phyloP scores from a whole-genome alignment of 1,284 basidiomycete species.

The Cystobasidiaceae sp. region DNA sequence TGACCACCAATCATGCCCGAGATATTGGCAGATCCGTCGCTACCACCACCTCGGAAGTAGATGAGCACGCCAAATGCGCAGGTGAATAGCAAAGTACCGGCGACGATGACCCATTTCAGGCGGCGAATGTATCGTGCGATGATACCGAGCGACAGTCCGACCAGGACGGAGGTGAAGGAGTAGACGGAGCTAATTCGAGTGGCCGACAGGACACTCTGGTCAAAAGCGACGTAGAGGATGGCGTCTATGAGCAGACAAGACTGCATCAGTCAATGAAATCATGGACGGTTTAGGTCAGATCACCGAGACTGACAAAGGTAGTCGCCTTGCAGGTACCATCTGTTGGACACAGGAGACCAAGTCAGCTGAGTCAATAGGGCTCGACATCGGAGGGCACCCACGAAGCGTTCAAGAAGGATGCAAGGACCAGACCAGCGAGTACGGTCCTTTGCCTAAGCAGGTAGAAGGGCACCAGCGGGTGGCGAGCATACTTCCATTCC shows the following conservation, averaged over 20 bases:
- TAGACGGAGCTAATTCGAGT: conserved; percentile 49
- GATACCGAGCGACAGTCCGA: conserved; percentile 46
- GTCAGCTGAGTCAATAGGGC: not conserved
- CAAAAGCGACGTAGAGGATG: conserved; percentile 48
- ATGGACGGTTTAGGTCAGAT: not conserved
- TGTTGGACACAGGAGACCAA: not conserved
- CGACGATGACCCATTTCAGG: conserved; percentile 48
- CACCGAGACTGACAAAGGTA: conserved; percentile 42
- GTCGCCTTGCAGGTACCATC: conserved; percentile 48
- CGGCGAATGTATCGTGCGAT: conserved; percentile 46
- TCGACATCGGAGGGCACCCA: conserved; percentile 35
- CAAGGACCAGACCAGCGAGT: conserved; percentile 46
- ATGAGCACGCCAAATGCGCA: conserved; percentile 50
- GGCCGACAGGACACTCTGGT: conserved; percentile 45
- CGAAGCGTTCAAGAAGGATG: conserved; percentile 47
- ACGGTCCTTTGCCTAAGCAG: conserved; percentile 48
- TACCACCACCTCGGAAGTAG: conserved; percentile 46
- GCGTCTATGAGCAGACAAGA: conserved; percentile 47
- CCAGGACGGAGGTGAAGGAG: conserved; percentile 47
- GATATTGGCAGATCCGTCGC: conserved; percentile 36
- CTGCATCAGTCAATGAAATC: not conserved
- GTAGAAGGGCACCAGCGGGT: conserved; percentile 48
- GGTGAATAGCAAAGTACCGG: conserved; percentile 45
- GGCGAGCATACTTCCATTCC: conserved; percentile 46
- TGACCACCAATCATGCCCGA: conserved; percentile 48